These are phyloP conservation scores for Chenopodium album DNA, from an alignment of 148 eudicot genomes.

Conservation along the genomic window DNA sequence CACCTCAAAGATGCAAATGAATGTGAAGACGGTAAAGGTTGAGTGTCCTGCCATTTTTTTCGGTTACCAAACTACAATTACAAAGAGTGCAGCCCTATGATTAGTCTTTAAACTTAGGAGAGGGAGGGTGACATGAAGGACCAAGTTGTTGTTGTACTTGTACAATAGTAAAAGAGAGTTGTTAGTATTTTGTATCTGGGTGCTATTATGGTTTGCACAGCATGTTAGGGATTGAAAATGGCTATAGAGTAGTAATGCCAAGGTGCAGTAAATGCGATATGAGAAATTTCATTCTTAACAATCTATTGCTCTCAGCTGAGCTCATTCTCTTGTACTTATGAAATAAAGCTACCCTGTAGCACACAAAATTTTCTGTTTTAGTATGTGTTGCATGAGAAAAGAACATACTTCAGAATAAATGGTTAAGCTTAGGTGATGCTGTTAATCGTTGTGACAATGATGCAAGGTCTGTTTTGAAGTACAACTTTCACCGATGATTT, in stretches of 20 bases:
- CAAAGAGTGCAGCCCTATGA: neutral
- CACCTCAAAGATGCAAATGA: slow-evolving; percentile 45
- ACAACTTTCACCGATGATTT: too few relatives aligned
- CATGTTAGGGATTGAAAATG: neutral
- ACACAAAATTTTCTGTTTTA: neutral
- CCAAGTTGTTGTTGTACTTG: slow-evolving; percentile 20
- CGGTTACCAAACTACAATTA: neutral
- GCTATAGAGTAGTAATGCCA: neutral
- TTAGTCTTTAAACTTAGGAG: neutral
- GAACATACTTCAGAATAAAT: neutral
- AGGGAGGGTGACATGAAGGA: neutral
- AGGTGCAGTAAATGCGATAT: neutral
- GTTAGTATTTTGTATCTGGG: neutral
- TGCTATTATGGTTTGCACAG: neutral
- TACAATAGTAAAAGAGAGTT: slow-evolving; percentile 1
- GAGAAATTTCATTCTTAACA: neutral
- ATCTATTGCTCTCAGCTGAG: neutral
- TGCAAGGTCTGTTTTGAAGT: neutral
- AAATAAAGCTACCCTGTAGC: neutral
- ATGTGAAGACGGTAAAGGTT: slow-evolving; percentile 31
- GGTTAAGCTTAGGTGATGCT: neutral
- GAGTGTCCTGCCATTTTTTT: slow-evolving; percentile 2
- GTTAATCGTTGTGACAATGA: too few relatives aligned
- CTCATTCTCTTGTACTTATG: neutral
- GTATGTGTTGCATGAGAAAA: neutral